Percentiles rank a stretch among this genome's conserved stretches.
Evolutionary conservation across 176 grass and related monocot genomes (phyloP).

Genomic region (Chloris gayana): DNA sequence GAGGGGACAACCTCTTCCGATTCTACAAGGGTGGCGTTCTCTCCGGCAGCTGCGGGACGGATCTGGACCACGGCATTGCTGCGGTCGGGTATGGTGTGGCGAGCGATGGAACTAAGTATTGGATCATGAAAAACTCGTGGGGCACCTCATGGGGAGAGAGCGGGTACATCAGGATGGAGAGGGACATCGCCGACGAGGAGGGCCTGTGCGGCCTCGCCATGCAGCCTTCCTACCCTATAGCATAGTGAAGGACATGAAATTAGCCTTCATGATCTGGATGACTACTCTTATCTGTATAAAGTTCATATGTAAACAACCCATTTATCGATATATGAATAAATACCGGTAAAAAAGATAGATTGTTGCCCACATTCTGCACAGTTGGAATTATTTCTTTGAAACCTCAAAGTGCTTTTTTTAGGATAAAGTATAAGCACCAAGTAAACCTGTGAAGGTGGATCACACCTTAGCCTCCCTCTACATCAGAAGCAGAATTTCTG

Average conservation of each 20-base stretch:
- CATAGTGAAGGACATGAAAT: not conserved
- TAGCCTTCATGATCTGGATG: too few relatives aligned
- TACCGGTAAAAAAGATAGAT: too few relatives aligned
- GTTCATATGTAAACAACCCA: too few relatives aligned
- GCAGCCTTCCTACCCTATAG: conserved; percentile 45
- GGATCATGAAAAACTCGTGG: conserved; percentile 53
- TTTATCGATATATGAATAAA: too few relatives aligned
- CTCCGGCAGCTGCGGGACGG: conserved; percentile 36
- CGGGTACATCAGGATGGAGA: conserved; percentile 44
- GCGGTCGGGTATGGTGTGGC: conserved; percentile 43
- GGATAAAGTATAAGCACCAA: too few relatives aligned
- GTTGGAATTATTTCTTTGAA: too few relatives aligned
- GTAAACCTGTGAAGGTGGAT: too few relatives aligned
- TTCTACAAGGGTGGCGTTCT: conserved; percentile 50
- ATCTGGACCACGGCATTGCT: conserved; percentile 49
- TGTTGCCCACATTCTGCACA: too few relatives aligned
- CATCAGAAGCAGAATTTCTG: too few relatives aligned
- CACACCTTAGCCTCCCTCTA: too few relatives aligned
- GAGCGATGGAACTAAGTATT: conserved; percentile 52
- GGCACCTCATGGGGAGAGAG: conserved; percentile 38
- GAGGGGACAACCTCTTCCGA: conserved; percentile 11
- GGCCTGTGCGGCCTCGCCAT: conserved; percentile 47
- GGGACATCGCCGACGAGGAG: conserved; percentile 31
- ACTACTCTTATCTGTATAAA: too few relatives aligned
- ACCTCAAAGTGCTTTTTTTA: too few relatives aligned